Conservation (phyloP, 257 asterid genomes). For the Dorcoceras hygrometricum region DNA sequence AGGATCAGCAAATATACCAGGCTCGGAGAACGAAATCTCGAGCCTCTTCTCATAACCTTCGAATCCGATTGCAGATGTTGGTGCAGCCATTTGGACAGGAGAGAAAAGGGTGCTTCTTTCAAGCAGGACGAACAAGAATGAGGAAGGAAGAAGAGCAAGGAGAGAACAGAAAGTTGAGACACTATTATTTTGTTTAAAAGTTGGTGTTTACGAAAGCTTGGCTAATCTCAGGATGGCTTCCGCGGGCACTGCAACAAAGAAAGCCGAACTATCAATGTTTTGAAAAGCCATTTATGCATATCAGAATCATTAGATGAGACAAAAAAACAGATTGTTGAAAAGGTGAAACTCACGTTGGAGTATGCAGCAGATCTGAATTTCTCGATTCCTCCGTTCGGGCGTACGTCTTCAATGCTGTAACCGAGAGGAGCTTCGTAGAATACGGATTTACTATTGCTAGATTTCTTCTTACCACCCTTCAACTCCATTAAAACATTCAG, state of each 20-base stretch:
- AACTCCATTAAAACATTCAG: constrained; percentile 67
- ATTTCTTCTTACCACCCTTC: constrained; percentile 73
- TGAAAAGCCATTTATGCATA: not conserved
- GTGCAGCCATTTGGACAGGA: constrained; percentile 44
- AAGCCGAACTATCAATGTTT: not conserved
- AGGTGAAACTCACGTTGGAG: constrained; percentile 66
- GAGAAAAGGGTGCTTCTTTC: constrained; percentile 19
- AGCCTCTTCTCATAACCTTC: constrained; percentile 89
- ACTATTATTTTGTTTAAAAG: constrained; percentile 26
- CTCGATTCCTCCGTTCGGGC: constrained; percentile 90
- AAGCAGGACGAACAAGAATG: constrained; percentile 32
- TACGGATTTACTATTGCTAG: constrained; percentile 67
- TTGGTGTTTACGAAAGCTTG: constrained; percentile 30
- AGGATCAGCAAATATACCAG: constrained; percentile 48
- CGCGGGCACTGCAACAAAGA: constrained; percentile 64
- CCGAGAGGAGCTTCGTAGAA: constrained; percentile 88
- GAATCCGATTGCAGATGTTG: constrained; percentile 70
- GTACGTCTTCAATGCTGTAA: constrained; percentile 89
- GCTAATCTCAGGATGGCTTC: constrained; percentile 69
- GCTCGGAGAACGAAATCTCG: constrained; percentile 57
- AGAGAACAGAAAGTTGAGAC: constrained; percentile 24
- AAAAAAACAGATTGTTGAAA: not conserved
- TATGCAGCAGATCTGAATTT: constrained; percentile 96
- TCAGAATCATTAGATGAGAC: not conserved
- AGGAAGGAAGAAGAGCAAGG: constrained; percentile 31